Base-by-base conservation (phyloP, 2,329 filamentous ascomycete genomes). In the Diaporthe australafricana region DNA sequence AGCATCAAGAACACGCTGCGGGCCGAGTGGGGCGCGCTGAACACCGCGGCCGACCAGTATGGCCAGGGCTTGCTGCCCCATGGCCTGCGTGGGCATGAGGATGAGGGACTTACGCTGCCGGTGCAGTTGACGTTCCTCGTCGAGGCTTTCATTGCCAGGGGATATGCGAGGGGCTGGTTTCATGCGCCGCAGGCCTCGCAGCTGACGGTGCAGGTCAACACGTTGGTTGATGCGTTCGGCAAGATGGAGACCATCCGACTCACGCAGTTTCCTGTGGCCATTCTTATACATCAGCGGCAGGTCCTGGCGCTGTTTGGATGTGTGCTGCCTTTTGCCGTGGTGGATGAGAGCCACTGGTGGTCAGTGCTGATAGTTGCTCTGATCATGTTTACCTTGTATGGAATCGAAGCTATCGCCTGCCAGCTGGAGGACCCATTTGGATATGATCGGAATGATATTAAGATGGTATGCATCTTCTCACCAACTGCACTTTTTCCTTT, bases 281-380 rank as follows among this genome's bases (percentile, higher is more conserved):
- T 69, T 17, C 67, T 69, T 30, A 69, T 69, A 0, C 67, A 69
- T 20, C 67, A 69, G 53, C 25, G 67, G 25, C 67, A 69, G 47
- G 67, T 69, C 22, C 55, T 69, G 32, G 67, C 67, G 42, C 45
- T 69, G 16, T 69, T 69, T 8, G 67, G 67, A 4, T 69, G 67
- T 4, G 67, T 60, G 30, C 30, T 69, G 67, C 67, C 67, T 32
- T 69, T 69, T 25, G 67, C 67, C 5, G 67, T 69, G 45, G 67
- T 69, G 9, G 67, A 69, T 12, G 67, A 69, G 42, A 69, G 67
- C 53, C 67, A 69, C 30, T 69, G 67, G 67, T 69, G 67, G 67
- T 32, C 67, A 8, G 67, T 69, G 11, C 67, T 52, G n/a, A 69
- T 69, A 7, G 53, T 69, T 2, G 32, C 53, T 2, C 17, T 69